Evolutionary conservation across 2,329 filamentous ascomycete species (phyloP), one percentile per base, ranked within the genome.

Genomic region (Trichoderma sp.): DNA sequence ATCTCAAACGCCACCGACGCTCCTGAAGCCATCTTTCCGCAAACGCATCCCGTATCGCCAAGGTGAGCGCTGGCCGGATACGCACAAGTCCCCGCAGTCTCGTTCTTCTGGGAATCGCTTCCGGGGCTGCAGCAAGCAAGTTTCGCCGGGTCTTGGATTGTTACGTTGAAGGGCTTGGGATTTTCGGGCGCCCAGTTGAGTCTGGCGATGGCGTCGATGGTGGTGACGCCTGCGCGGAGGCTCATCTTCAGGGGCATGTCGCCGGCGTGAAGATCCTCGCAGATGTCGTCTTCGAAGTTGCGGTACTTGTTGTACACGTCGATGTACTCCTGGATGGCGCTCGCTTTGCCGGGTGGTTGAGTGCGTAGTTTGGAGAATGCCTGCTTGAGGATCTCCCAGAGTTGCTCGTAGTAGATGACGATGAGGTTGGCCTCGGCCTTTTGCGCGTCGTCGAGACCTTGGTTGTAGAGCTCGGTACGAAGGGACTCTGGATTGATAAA

Each of bases 51-150:
- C 6, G 80, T 79, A 8, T 74, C 74, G 1, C 70, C 60, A 6
- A 83, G 73, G 26, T 77, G 64, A 26, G 82, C 80, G 21, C 76
- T 75, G 36, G 67, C 57, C 0, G 80, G 81, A 72, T 83, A 83
- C 1, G 75, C 73, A 39, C 77, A 82, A 3, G 72, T 74, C 2
- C 72, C 75, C 2, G 68, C 74, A 4, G 72, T 70, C 1, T 73
- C 71, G 14, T 74, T 64, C 43, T 58, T 64, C n/a, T n/a, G 73
- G n/a, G 80, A 74, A n/a, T 77, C 53, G 39, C 72, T 72, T 51
- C 77, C 74, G 66, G 75, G 74, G 11, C 78, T 72, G 26, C 82
- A 83, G 73, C 82, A 83, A 1, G 82, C 81, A 0, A 76, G 65
- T 39, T 75, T 75, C 1, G 75, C 73, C 0, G 81, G 76, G 57